Conservation (phyloP, 345 rosid genomes). For the Limnanthes douglasii region DNA sequence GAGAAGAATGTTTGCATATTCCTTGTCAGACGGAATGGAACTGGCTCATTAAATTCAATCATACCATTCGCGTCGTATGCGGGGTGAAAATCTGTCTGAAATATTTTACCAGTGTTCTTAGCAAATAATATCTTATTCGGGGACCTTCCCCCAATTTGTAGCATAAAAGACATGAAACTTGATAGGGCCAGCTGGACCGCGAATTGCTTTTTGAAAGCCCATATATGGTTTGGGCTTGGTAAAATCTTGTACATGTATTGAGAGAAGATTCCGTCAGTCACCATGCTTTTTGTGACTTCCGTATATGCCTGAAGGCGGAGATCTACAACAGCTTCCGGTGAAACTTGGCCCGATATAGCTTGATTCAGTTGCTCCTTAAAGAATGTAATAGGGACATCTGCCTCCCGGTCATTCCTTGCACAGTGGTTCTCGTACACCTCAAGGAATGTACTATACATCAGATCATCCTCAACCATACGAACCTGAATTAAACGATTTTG, state of each 20-base stretch:
- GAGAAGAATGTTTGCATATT: conserved; percentile 97
- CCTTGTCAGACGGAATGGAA: conserved; percentile 94
- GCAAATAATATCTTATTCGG: conserved; percentile 93
- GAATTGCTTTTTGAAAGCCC: conserved; percentile 98
- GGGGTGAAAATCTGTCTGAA: conserved; percentile 97
- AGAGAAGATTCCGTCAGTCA: conserved; percentile 71
- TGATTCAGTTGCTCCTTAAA: conserved; percentile 95
- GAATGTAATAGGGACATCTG: conserved; percentile 75
- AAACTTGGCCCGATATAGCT: conserved; percentile 79
- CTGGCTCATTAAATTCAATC: conserved; percentile 89
- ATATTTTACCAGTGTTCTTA: conserved; percentile 92
- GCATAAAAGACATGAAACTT: conserved; percentile 97
- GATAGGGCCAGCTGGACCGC: conserved; percentile 95
- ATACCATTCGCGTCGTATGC: conserved; percentile 80
- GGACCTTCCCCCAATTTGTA: conserved; percentile 95
- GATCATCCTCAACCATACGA: conserved; percentile 97
- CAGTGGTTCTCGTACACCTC: conserved; percentile 98
- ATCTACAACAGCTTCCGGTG: conserved; percentile 80
- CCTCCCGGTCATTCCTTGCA: conserved; percentile 82
- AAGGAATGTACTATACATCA: conserved; percentile 92
- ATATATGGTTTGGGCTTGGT: conserved; percentile 77
- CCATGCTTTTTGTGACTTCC: conserved; percentile 61
- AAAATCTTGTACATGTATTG: conserved; percentile 96
- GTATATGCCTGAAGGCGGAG: conserved; percentile 88
- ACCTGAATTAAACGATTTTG: conserved; percentile 45